A percentile compares a stretch with the other conserved stretches of the same genome.
Evolutionary conservation across 495 filamentous ascomycete species (phyloP).

Genomic region (Elaphomyces granulatus): DNA sequence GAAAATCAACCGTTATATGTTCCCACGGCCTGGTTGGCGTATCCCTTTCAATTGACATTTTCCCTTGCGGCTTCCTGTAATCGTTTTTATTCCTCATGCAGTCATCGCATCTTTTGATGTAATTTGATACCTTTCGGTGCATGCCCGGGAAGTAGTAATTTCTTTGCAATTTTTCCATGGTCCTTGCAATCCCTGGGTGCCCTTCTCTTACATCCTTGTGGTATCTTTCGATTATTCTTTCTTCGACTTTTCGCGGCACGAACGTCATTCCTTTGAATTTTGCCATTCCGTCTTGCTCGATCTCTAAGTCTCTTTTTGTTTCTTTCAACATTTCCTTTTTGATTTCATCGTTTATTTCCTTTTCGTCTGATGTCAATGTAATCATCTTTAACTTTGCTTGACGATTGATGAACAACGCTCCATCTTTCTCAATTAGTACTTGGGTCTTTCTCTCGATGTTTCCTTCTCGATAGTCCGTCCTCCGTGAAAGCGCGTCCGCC

Average conservation of each 20-base stretch:
- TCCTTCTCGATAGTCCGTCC: conserved; percentile 8
- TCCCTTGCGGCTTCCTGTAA: conserved; percentile 2
- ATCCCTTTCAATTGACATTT: conserved; percentile 7
- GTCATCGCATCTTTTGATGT: conserved; percentile 5
- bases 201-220: conserved; percentile 1
- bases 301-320: not conserved
- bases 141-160: conserved; percentile 3
- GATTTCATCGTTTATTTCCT: conserved; percentile 2
- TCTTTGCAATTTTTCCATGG: conserved; percentile 4
- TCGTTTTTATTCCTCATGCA: conserved; percentile 2
- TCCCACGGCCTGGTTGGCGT: conserved; percentile 4
- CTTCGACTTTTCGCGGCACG: not conserved
- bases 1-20: conserved; percentile 13
- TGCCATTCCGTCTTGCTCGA: conserved; percentile 3
- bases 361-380: conserved; percentile 1
- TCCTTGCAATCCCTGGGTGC: conserved; percentile 3
- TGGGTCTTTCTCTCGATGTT: conserved; percentile 1
- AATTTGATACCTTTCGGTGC: conserved; percentile 1
- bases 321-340: conserved; percentile 1
- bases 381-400: conserved; percentile 1
- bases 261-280: conserved; percentile 6
- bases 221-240: conserved; percentile 4
- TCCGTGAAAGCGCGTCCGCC: conserved; percentile 5
- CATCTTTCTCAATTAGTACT: conserved; percentile 5
- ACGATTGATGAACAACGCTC: conserved; percentile 5